Evolutionary conservation across 805 yeast species (phyloP), one percentile per base, ranked within the genome.

Genomic region (Candida awuae): DNA sequence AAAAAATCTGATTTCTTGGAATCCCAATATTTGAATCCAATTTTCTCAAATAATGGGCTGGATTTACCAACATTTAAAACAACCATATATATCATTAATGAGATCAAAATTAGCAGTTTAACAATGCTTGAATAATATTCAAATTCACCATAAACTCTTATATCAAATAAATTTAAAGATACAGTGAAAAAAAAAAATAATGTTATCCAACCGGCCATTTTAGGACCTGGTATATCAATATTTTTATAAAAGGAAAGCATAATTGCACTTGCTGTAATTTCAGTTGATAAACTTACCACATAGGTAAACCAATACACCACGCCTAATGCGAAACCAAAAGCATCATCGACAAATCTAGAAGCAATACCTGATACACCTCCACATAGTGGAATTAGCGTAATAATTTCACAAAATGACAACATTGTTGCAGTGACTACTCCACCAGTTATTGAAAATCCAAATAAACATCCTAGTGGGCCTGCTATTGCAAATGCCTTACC

Each of bases 381-480:
- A 16, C 81, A 80, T n/a, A 80, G 71, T 0, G 92, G 86, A 16
- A 83, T 76, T 42, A 84, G 65, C 0, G 92, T 80, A 4, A 82
- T 80, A 81, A 83, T 81, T 55, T 83, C 94, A 43, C 90, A 84
- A 55, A 81, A 80, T 4, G 86, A 77, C 13, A 77, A 60, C 71
- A 83, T 75, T 1, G 90, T 77, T 1, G 80, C 71, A 19, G 80
- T 55, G 2, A 83, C 87, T 10, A 83, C 65, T 2, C 74, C 52
- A 0, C 88, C 92, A 20, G 84, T 69, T 8, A 82, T 59, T 0
- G 69, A 39, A 53, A 77, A 82, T 2, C 90, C 88, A 12, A 83
- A 48, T 5, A 83, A 58, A 8, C 85, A 74, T 0, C 94, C 94
- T 37, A 83, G 62, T 1, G 90, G 90, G 2, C 94, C 94, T 2